Evolutionary conservation across 2,329 filamentous ascomycete genomes (phyloP).

Genomic region (Hypomyces perniciosus): DNA sequence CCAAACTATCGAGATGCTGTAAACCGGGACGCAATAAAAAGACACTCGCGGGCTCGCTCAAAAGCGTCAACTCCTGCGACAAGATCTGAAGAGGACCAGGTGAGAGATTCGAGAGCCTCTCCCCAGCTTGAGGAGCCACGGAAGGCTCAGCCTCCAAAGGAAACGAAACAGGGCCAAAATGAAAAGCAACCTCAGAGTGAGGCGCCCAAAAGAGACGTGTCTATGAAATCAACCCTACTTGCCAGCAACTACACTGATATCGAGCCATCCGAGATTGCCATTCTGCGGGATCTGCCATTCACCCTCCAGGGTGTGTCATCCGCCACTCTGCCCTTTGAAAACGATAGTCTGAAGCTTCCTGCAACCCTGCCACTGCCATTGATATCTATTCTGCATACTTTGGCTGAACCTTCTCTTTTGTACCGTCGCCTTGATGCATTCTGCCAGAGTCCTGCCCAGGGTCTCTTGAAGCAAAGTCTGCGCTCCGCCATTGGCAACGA

Average conservation of each 20-base stretch:
- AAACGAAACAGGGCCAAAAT: constrained; percentile 31
- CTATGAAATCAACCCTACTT: constrained; percentile 51
- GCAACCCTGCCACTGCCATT: constrained; percentile 74
- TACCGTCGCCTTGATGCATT: constrained; percentile 78
- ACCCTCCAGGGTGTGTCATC: constrained; percentile 90
- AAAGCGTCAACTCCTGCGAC: constrained; percentile 31
- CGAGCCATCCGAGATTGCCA: constrained; percentile 57
- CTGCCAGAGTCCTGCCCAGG: constrained; percentile 72
- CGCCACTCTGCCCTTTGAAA: constrained; percentile 70
- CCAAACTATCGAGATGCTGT: constrained; percentile 34
- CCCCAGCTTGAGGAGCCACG: constrained; percentile 49
- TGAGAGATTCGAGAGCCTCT: constrained; percentile 47
- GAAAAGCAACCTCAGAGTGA: constrained; percentile 27
- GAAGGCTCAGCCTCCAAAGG: constrained; percentile 35
- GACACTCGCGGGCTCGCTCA: constrained; percentile 32
- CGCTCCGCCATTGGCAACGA: constrained; percentile 80
- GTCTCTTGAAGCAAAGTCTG: constrained; percentile 86
- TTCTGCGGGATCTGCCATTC: constrained; percentile 79
- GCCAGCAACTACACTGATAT: constrained; percentile 52
- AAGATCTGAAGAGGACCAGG: constrained; percentile 42
- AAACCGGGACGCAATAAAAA: constrained; percentile 30
- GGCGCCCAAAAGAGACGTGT: constrained; percentile 42
- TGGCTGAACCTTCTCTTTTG: constrained; percentile 90
- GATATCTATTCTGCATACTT: constrained; percentile 76
- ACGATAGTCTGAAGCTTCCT: constrained; percentile 68